phyloP scores from a whole-genome alignment of 2,329 filamentous ascomycete genomes.

The Monilinia fructigena region DNA sequence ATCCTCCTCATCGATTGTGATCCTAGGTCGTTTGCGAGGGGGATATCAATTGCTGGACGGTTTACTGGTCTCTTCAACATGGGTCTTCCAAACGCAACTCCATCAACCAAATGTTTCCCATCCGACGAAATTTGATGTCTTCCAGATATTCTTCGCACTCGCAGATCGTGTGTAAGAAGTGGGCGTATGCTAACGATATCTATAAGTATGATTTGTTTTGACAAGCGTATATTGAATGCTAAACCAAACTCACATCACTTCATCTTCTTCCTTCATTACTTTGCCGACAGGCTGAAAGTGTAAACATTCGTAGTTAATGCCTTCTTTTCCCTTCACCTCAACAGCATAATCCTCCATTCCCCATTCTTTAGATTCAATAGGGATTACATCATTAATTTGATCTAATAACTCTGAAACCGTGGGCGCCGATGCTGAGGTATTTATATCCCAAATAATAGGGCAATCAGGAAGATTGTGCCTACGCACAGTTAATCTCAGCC shows the following conservation, averaged over 20 bases:
- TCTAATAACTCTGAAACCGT: constrained; percentile 77
- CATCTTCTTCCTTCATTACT: constrained; percentile 78
- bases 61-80: constrained; percentile 58
- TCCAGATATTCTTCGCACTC: constrained; percentile 69
- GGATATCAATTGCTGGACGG: constrained; percentile 68
- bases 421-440: constrained; percentile 47
- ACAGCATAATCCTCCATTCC: constrained; percentile 88
- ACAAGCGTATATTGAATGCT: neutral
- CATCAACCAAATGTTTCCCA: constrained; percentile 81
- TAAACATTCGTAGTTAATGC: constrained; percentile 76
- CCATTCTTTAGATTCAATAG: constrained; percentile 78
- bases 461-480: constrained; percentile 72
- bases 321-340: constrained; percentile 58
- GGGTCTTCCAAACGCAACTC: constrained; percentile 77
- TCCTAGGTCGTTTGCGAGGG: constrained; percentile 68
- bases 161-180: constrained; percentile 71
- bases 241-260: constrained; percentile 64
- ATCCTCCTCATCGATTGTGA: constrained; percentile 46
- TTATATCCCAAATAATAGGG: constrained; percentile 68
- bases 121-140: constrained; percentile 77
- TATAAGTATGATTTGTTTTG: constrained; percentile 19
- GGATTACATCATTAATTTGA: constrained; percentile 75
- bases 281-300: constrained; percentile 74
- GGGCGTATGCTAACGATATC: constrained; percentile 65
- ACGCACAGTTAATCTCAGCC: constrained; percentile 70